phyloP scores from a whole-genome alignment of 2,329 filamentous ascomycete genomes.

The Penicillium concentricum region DNA sequence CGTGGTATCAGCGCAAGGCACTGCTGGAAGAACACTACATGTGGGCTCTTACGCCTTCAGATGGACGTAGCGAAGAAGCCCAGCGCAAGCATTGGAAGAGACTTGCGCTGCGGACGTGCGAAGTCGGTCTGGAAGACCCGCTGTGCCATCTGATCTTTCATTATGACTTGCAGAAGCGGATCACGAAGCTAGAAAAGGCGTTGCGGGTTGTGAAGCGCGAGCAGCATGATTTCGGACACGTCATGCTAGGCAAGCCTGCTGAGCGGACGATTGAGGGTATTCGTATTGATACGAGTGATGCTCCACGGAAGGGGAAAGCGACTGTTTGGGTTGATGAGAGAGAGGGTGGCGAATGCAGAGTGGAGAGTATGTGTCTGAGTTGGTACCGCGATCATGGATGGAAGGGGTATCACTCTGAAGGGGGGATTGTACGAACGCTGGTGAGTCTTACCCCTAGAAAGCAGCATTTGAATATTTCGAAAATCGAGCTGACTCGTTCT shows the following conservation, averaged over 20 bases:
- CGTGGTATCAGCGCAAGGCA: conserved; percentile 95
- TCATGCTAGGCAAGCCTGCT: conserved; percentile 70
- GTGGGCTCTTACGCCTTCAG: conserved; percentile 57
- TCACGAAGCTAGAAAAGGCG: conserved; percentile 84
- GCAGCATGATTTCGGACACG: conserved; percentile 91
- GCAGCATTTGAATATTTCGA: neutral
- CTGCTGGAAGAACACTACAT: conserved; percentile 95
- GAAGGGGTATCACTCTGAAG: conserved; percentile 94
- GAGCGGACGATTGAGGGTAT: conserved; percentile 76
- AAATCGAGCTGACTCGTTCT: neutral
- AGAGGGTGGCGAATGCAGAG: conserved; percentile 72
- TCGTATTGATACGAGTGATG: conserved; percentile 65
- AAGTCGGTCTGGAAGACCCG: conserved; percentile 79
- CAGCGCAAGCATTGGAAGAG: conserved; percentile 83
- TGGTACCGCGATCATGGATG: conserved; percentile 80
- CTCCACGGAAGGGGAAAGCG: conserved; percentile 45
- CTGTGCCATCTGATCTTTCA: conserved; percentile 91
- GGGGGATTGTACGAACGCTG: conserved; percentile 85
- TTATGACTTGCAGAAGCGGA: conserved; percentile 88
- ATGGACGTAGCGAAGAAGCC: conserved; percentile 52
- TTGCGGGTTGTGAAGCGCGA: conserved; percentile 78
- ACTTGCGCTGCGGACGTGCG: conserved; percentile 75
- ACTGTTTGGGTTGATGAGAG: conserved; percentile 84
- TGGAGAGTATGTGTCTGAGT: conserved; percentile 91
- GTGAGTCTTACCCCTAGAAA: conserved; percentile 24